Evolutionary conservation across 2,329 filamentous ascomycete genomes (phyloP).

Genomic region (Rugonectria rugulosa): DNA sequence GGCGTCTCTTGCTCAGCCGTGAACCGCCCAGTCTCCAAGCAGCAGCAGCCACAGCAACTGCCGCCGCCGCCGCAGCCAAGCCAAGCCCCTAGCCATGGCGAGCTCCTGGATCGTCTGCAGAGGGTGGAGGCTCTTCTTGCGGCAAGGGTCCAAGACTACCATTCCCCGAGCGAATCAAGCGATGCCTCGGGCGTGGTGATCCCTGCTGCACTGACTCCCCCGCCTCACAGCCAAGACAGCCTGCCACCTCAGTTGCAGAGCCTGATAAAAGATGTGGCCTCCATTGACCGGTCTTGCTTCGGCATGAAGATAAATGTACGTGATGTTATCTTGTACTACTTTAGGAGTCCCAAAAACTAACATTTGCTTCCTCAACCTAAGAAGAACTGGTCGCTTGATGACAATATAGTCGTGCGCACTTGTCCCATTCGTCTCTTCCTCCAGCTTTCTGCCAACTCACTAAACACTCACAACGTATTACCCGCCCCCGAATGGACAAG

Average conservation of each 20-base stretch:
- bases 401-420: conserved; percentile 43
- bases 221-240: conserved; percentile 6
- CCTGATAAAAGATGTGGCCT: conserved; percentile 44
- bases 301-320: conserved; percentile 39
- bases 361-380: conserved; percentile 12
- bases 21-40: conserved; percentile 23
- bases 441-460: conserved; percentile 40
- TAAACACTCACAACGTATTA: conserved; percentile 34
- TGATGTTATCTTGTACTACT: background rate
- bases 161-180: background rate
- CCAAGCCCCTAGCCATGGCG: conserved; percentile 18
- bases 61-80: no score
- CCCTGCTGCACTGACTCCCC: background rate
- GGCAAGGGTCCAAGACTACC: conserved; percentile 13
- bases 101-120: conserved; percentile 35
- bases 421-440: conserved; percentile 44
- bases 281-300: conserved; percentile 43
- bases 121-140: conserved; percentile 38
- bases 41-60: no score
- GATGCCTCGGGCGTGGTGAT: conserved; percentile 1
- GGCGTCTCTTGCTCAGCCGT: conserved; percentile 42
- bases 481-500: conserved; percentile 32
- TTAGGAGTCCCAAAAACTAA: background rate
- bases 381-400: conserved; percentile 39
- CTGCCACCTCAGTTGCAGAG: conserved; percentile 44